Percentiles rank a stretch among this genome's conserved stretches.
These are phyloP conservation scores for Trifolium subterraneum DNA, from an alignment of 306 rosid genomes.

Conservation along the genomic window DNA sequence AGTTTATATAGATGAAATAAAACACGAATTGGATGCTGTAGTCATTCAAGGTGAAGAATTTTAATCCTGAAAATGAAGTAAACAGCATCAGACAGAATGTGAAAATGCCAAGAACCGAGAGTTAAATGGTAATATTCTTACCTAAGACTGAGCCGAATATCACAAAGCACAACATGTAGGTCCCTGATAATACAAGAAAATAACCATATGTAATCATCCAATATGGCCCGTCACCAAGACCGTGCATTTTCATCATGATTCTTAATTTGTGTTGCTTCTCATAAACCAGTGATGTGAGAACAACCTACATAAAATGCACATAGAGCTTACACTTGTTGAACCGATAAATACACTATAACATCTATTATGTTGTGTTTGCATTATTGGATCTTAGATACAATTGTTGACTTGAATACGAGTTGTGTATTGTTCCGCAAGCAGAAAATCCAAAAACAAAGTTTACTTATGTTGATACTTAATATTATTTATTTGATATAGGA, in stretches of 20 bases:
- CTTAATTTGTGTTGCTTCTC: conserved; percentile 84
- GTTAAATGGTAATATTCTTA: conserved; percentile 46
- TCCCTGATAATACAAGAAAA: conserved; percentile 60
- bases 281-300: conserved; percentile 72
- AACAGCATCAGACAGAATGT: conserved; percentile 41
- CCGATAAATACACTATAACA: conserved; percentile 12
- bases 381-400: conserved; percentile 32
- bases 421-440: neutral
- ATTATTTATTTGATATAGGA: no score
- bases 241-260: conserved; percentile 99
- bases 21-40: conserved; percentile 84
- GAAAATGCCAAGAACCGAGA: conserved; percentile 33
- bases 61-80: conserved; percentile 66
- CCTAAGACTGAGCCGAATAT: conserved; percentile 75
- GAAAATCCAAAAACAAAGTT: conserved; percentile 23
- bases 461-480: neutral
- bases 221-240: conserved; percentile 90
- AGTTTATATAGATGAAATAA: conserved; percentile 76
- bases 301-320: conserved; percentile 58
- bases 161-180: conserved; percentile 74
- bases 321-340: conserved; percentile 15
- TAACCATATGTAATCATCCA: conserved; percentile 84
- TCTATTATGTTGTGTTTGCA: conserved; percentile 26
- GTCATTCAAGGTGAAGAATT: conserved; percentile 75
- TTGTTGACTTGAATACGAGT: conserved; percentile 33